These are phyloP conservation scores for Scutellaria minor DNA, from an alignment of 257 asterid genomes.

Conservation along the genomic window DNA sequence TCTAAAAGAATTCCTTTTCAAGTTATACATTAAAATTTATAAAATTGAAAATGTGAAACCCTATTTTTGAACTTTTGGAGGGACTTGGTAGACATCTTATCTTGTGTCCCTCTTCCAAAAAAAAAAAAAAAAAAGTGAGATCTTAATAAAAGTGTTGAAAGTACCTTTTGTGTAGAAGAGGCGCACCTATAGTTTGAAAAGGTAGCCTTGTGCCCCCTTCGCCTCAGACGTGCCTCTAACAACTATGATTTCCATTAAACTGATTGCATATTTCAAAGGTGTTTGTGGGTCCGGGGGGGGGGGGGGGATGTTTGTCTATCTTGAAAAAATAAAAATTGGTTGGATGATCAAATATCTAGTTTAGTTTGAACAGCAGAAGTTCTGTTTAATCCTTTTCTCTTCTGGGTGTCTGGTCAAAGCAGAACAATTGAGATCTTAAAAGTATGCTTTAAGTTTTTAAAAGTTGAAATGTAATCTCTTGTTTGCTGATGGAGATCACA, in stretches of 20 bases:
- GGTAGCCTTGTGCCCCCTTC: too few relatives aligned
- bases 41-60: too few relatives aligned
- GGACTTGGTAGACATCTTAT: too few relatives aligned
- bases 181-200: too few relatives aligned
- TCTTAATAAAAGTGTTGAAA: too few relatives aligned
- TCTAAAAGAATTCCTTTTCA: too few relatives aligned
- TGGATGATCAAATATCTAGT: slow-evolving; percentile 28
- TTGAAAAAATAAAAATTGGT: slow-evolving; percentile 6
- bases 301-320: slow-evolving; percentile 18
- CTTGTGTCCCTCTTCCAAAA: too few relatives aligned
- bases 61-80: too few relatives aligned
- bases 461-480: not conserved
- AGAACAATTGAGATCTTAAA: not conserved
- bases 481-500: slow-evolving; percentile 22
- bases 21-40: too few relatives aligned
- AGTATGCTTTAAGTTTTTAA: not conserved
- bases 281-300: not conserved
- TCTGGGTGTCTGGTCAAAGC: not conserved
- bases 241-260: not conserved
- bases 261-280: not conserved
- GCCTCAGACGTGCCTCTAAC: too few relatives aligned
- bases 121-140: too few relatives aligned
- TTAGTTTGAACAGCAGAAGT: not conserved
- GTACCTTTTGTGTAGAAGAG: too few relatives aligned
- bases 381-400: not conserved